These are phyloP conservation scores for Geotrichum ghanense DNA, from an alignment of 805 yeast species.

Conservation along the genomic window DNA sequence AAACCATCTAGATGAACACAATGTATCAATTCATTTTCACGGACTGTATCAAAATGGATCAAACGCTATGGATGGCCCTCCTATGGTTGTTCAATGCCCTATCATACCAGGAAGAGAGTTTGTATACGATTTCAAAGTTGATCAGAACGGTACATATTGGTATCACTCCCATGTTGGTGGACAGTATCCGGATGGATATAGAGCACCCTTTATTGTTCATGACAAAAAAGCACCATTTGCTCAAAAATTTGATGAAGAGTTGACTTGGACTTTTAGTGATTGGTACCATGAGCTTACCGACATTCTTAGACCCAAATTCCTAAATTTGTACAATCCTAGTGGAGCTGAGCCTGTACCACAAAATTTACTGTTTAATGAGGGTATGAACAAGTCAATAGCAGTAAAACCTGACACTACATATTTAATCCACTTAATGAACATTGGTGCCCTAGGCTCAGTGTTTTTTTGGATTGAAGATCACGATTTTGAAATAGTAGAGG, in stretches of 20 bases:
- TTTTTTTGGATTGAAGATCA: conserved; percentile 85
- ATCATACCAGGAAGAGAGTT: conserved; percentile 66
- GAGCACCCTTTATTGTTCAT: conserved; percentile 53
- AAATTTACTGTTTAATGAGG: conserved; percentile 66
- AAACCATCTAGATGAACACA: conserved; percentile 58
- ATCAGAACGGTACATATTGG: conserved; percentile 90
- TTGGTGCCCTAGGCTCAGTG: conserved; percentile 89
- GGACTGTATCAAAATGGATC: conserved; percentile 79
- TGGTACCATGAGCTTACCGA: conserved; percentile 72
- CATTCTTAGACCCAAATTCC: conserved; percentile 40
- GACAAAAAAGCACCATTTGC: conserved; percentile 51
- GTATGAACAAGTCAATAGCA: conserved; percentile 37
- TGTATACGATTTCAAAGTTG: conserved; percentile 81
- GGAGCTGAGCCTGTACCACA: conserved; percentile 98
- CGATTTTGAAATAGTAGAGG: conserved; percentile 73
- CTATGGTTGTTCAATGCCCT: conserved; percentile 82
- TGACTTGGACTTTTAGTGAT: conserved; percentile 57
- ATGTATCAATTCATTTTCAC: conserved; percentile 85
- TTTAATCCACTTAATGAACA: conserved; percentile 65
- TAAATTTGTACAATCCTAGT: conserved; percentile 76
- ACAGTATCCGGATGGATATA: conserved; percentile 83
- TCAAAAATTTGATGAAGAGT: conserved; percentile 67
- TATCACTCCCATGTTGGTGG: conserved; percentile 90
- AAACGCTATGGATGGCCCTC: conserved; percentile 83
- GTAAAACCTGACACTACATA: conserved; percentile 84